Percentiles rank a stretch among this genome's conserved stretches.
Evolutionary conservation across 352 stramenopile genomes (phyloP).

Genomic region (Phytophthora europaea): DNA sequence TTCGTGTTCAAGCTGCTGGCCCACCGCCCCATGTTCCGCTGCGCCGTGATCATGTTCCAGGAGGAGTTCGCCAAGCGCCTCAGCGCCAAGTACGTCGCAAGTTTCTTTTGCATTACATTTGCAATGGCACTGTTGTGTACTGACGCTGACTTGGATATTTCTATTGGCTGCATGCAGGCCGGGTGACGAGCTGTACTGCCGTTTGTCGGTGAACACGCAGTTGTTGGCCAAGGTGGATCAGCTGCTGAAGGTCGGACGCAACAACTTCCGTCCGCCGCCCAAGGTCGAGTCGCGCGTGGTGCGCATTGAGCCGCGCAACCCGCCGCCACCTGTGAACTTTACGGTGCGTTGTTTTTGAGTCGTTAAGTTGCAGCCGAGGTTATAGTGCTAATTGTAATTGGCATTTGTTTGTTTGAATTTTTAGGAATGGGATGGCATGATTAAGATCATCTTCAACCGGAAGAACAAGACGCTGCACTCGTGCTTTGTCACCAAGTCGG

Average conservation of each 20-base stretch:
- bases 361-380: background rate
- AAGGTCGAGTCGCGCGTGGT: constrained; percentile 97
- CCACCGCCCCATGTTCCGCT: constrained; percentile 99
- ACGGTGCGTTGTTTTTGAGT: constrained; percentile 51
- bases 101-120: background rate
- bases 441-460: constrained; percentile 99
- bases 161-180: constrained; percentile 57
- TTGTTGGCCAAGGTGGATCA: constrained; percentile 99
- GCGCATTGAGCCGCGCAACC: constrained; percentile 98
- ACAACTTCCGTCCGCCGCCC: constrained; percentile 99
- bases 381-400: constrained; percentile 10
- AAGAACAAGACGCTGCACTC: constrained; percentile 99
- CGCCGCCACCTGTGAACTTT: constrained; percentile 99
- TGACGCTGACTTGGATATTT: constrained; percentile 7
- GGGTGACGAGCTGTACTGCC: constrained; percentile 98
- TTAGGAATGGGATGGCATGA: constrained; percentile 99
- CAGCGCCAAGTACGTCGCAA: constrained; percentile 88
- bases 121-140: background rate
- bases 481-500: constrained; percentile 97
- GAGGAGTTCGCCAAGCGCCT: constrained; percentile 99
- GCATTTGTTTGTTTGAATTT: constrained; percentile 11
- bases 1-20: constrained; percentile 99
- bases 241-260: constrained; percentile 98
- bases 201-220: constrained; percentile 99
- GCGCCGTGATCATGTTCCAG: constrained; percentile 99